Evolutionary conservation across 371 early-diverging fungal species (phyloP), one percentile per base, ranked within the genome.

Genomic region (Zopfochytrium polystomum): DNA sequence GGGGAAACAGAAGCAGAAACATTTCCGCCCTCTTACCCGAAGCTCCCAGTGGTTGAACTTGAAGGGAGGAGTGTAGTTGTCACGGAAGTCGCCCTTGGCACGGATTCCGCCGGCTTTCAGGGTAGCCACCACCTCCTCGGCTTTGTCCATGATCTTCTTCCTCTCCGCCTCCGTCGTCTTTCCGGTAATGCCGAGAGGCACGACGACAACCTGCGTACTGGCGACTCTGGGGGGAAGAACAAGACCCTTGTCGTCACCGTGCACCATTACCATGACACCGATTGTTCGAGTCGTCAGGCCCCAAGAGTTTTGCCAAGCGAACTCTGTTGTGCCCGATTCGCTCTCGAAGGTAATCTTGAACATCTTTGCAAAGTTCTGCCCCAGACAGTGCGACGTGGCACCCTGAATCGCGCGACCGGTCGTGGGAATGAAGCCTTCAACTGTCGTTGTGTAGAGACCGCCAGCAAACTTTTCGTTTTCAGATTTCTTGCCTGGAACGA

Each of bases 21-120:
- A n/a, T n/a, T n/a, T n/a, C n/a, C n/a, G n/a, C n/a, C n/a, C n/a
- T n/a, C 68, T 42, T 70, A 83, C 85, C 48, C 87, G 73, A 59
- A 96, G 73, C 79, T 99, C 99, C 99, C 99, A 99, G 83, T 99
- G 96, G 82, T 97, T 99, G 86, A 92, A 99, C 84, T 99, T 99
- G 88, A 89, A 96, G 25, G 99, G 99, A 58, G 97, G 93, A 48
- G 95, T 92, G 82, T 93, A 90, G 75, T 89, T 92, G 33, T 90
- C 89, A 52, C 98, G 85, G 60, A 87, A 63, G 76, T 99, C 99
- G 27, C 90, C 74, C 78, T 94, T 90, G 65, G 86, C 89, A 56
- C 97, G 85, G 44, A 99, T 75, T 35, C 93, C 95, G 30, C 78
- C 84, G 64, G 80, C 81, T 73, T 90, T 87, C 68, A 96, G 83